Conservation (phyloP, 495 filamentous ascomycete species). For the Talaromyces thailandensis region DNA sequence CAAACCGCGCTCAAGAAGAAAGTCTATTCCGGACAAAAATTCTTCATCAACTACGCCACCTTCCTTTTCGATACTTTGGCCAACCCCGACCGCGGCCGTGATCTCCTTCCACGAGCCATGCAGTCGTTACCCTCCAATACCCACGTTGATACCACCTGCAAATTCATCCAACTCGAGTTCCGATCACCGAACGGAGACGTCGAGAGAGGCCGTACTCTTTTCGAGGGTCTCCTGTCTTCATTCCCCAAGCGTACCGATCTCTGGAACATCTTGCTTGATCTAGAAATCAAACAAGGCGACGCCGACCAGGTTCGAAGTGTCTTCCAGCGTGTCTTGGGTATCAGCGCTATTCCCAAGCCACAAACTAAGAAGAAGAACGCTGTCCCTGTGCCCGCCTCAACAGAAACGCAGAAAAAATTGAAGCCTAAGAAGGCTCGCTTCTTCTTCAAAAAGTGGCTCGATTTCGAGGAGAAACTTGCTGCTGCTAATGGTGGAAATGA, state of each 20-base stretch:
- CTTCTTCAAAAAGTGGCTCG: conserved; percentile 77
- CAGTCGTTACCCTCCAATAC: conserved; percentile 67
- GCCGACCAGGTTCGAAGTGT: conserved; percentile 60
- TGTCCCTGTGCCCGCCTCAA: conserved; percentile 3
- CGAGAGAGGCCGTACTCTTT: conserved; percentile 89
- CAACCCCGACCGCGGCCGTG: conserved; percentile 64
- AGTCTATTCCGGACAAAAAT: conserved; percentile 60
- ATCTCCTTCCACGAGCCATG: conserved; percentile 73
- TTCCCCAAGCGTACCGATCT: conserved; percentile 85
- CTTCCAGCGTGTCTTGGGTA: conserved; percentile 65
- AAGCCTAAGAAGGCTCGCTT: conserved; percentile 66
- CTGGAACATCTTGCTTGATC: conserved; percentile 84
- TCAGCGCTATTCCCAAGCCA: conserved; percentile 8
- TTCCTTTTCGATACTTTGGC: conserved; percentile 70
- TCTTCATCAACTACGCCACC: conserved; percentile 92
- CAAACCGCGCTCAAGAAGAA: conserved; percentile 79
- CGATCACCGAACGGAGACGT: conserved; percentile 71
- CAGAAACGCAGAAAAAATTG: conserved; percentile 32
- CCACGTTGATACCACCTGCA: conserved; percentile 69
- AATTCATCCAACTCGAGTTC: conserved; percentile 90
- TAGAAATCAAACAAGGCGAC: conserved; percentile 64
- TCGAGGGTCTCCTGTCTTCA: conserved; percentile 74
- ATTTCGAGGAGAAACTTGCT: conserved; percentile 60
- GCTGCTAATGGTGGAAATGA: conserved; percentile 45
- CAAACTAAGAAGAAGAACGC: conserved; percentile 48